These are phyloP conservation scores for Blepharisma japonicum DNA, from an alignment of 73 alveolate species.

Conservation along the genomic window DNA sequence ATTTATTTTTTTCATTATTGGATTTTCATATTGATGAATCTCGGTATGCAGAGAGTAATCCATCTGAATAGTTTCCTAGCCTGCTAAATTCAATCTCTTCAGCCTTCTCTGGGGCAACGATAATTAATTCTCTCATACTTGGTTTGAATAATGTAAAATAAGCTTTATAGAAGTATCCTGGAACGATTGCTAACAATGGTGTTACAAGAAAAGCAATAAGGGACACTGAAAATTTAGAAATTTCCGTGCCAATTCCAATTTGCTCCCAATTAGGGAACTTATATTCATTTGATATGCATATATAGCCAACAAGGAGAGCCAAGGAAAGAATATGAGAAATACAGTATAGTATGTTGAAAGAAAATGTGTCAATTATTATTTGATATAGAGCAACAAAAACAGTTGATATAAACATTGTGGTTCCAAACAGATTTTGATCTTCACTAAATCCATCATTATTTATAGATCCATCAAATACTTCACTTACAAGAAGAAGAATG, in stretches of 20 bases:
- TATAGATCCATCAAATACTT: not conserved
- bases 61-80: not conserved
- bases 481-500: not conserved
- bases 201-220: not conserved
- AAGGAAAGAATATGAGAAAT: constrained; percentile 6
- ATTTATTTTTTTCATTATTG: not conserved
- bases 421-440: constrained; percentile 18
- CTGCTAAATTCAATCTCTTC: not conserved
- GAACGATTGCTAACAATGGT: not conserved
- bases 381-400: constrained; percentile 10
- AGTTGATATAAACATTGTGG: not conserved
- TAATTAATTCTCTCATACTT: not conserved
- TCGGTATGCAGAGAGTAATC: not conserved
- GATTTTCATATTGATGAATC: not conserved
- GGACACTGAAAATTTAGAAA: not conserved
- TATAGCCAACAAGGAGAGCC: not conserved
- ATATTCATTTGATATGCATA: not conserved
- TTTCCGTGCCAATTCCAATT: not conserved
- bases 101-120: not conserved
- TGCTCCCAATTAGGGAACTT: not conserved
- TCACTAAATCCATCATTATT: constrained; percentile 2
- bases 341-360: not conserved
- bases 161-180: not conserved
- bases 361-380: constrained; percentile 1
- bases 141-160: not conserved